A percentile compares a stretch with the other conserved stretches of the same genome.
Evolutionary conservation across 2,329 filamentous ascomycete species (phyloP).

Genomic region (Arthrobotrys musiformis): DNA sequence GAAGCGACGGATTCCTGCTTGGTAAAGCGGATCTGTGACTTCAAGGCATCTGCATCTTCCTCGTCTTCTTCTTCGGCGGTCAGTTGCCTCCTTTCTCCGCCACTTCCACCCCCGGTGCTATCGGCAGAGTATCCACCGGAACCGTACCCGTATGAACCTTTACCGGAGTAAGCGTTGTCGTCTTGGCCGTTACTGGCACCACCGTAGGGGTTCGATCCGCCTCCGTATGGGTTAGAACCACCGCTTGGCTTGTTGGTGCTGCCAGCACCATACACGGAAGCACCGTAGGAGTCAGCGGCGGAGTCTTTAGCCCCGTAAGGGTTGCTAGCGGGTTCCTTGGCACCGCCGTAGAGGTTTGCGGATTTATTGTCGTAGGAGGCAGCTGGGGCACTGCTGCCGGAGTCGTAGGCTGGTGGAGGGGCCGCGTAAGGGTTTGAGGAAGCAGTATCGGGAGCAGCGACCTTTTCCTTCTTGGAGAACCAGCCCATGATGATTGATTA

Average conservation of each 20-base stretch:
- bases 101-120: too few relatives aligned
- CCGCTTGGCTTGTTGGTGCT: slow-evolving; percentile 15
- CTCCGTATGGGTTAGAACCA: slow-evolving; percentile 26
- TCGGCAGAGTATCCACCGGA: slow-evolving; percentile 24
- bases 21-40: slow-evolving; percentile 78
- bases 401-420: slow-evolving; percentile 27
- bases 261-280: slow-evolving; percentile 14
- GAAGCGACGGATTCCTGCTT: slow-evolving; percentile 81
- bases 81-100: slow-evolving; percentile 68
- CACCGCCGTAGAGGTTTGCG: slow-evolving; percentile 33
- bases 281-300: slow-evolving; percentile 30
- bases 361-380: slow-evolving; percentile 39
- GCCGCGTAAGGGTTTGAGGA: slow-evolving; percentile 35
- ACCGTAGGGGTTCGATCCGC: slow-evolving; percentile 26
- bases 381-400: slow-evolving; percentile 15
- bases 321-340: slow-evolving; percentile 3
- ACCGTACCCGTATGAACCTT: slow-evolving; percentile 11
- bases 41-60: slow-evolving; percentile 76
- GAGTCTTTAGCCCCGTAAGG: slow-evolving; percentile 3
- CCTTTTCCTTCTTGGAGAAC: slow-evolving; percentile 46
- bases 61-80: slow-evolving; percentile 82
- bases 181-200: not conserved
- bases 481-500: slow-evolving; percentile 35
- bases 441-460: slow-evolving; percentile 24
- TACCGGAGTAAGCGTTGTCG: not conserved